A percentile compares a stretch with the other conserved stretches of the same genome.
phyloP scores from a whole-genome alignment of 2,329 filamentous ascomycete species.

The Aspergillus jensenii region DNA sequence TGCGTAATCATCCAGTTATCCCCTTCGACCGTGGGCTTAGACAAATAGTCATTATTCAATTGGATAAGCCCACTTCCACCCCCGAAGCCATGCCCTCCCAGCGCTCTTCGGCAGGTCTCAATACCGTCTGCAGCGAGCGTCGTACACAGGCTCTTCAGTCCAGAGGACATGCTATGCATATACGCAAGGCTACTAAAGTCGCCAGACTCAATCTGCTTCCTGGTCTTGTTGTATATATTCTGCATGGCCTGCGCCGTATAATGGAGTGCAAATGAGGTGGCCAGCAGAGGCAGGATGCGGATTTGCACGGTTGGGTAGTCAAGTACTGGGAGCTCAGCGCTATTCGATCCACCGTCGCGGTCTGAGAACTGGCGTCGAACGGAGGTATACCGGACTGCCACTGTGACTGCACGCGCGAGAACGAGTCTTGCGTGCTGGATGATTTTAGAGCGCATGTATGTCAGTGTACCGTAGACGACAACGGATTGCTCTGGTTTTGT shows the following conservation, averaged over 20 bases:
- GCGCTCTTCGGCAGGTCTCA: conserved; percentile 53
- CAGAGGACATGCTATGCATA: conserved; percentile 55
- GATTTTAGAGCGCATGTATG: conserved; percentile 46
- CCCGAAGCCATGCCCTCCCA: conserved; percentile 57
- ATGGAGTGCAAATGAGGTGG: conserved; percentile 54
- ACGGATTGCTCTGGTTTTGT: conserved; percentile 43
- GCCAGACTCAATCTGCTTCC: conserved; percentile 48
- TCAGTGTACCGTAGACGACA: conserved; percentile 52
- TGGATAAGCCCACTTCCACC: conserved; percentile 54
- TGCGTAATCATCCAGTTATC: conserved; percentile 61
- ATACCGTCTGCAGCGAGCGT: conserved; percentile 55
- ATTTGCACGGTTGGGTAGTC: conserved; percentile 58
- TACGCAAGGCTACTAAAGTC: conserved; percentile 52
- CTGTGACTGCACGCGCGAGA: conserved; percentile 53
- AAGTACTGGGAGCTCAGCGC: conserved; percentile 48
- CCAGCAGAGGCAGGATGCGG: conserved; percentile 53
- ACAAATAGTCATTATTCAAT: conserved; percentile 40
- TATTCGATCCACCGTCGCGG: conserved; percentile 37
- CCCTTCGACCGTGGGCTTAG: conserved; percentile 56
- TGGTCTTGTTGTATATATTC: conserved; percentile 47
- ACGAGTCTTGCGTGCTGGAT: conserved; percentile 51
- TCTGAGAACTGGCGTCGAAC: conserved; percentile 53
- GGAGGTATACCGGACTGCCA: conserved; percentile 52
- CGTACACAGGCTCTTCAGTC: conserved; percentile 55
- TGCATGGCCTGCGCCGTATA: conserved; percentile 49